phyloP scores from a whole-genome alignment of 1,284 basidiomycete species.

The Ganoderma meredithae region DNA sequence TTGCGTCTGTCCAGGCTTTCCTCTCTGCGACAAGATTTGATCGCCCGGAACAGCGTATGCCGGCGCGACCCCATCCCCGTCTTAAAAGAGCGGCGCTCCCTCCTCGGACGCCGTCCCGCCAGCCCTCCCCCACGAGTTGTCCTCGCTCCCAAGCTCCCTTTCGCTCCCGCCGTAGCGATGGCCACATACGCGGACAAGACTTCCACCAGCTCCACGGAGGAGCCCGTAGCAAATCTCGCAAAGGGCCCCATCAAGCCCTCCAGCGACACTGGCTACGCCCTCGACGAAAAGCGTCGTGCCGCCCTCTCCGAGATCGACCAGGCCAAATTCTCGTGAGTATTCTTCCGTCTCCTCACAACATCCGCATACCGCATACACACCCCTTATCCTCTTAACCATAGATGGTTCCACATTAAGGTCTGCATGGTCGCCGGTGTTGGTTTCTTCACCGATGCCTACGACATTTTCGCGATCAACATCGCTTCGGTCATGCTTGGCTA shows the following conservation, averaged over 20 bases:
- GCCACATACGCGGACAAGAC: conserved; percentile 34
- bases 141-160: conserved; percentile 12
- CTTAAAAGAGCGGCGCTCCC: conserved; percentile 26
- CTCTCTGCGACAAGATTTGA: conserved; percentile 23
- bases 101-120: conserved; percentile 11
- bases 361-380: not conserved
- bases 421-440: conserved; percentile 79
- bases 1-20: conserved; percentile 22
- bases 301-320: conserved; percentile 65
- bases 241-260: conserved; percentile 11
- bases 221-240: conserved; percentile 19
- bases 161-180: conserved; percentile 25
- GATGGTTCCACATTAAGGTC: conserved; percentile 70
- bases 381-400: conserved; percentile 17
- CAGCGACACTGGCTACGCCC: conserved; percentile 24
- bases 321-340: conserved; percentile 54
- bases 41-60: conserved; percentile 30
- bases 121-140: conserved; percentile 23
- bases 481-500: conserved; percentile 80
- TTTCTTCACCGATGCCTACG: conserved; percentile 86
- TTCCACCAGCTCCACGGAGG: conserved; percentile 33
- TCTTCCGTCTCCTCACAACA: not conserved
- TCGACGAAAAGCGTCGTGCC: conserved; percentile 45
- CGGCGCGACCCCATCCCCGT: conserved; percentile 14
- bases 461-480: conserved; percentile 81